A percentile compares a stretch with the other conserved stretches of the same genome.
Conservation (phyloP, 2,329 filamentous ascomycete species). For the Metarhizium sp. region DNA sequence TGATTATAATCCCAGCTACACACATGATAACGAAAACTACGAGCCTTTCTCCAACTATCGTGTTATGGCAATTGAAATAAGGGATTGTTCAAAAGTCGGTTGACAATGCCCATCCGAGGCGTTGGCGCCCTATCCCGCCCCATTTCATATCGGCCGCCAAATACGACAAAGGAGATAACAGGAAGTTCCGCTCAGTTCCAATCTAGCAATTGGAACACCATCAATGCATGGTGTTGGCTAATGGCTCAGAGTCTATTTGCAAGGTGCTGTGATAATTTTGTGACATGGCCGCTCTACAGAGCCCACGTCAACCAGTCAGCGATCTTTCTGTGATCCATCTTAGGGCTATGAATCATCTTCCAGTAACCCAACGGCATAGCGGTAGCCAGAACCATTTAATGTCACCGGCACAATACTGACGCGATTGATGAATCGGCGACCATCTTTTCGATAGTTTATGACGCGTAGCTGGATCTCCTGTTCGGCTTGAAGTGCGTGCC, state of each 20-base stretch:
- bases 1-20: neutral
- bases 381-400: slow-evolving; percentile 54
- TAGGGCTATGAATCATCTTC: slow-evolving; percentile 46
- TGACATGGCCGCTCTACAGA: neutral
- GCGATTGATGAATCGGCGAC: slow-evolving; percentile 70
- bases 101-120: neutral
- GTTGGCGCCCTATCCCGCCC: neutral
- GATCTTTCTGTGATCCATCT: neutral
- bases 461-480: slow-evolving; percentile 43
- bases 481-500: slow-evolving; percentile 32
- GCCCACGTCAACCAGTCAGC: neutral
- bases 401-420: slow-evolving; percentile 76
- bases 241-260: neutral
- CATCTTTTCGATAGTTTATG: slow-evolving; percentile 75
- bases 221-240: neutral
- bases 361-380: slow-evolving; percentile 75
- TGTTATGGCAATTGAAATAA: no score
- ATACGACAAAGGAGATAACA: neutral
- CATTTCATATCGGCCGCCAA: neutral
- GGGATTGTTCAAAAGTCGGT: no score
- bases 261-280: neutral
- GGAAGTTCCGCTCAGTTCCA: neutral
- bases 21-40: neutral
- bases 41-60: no score
- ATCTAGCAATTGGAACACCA: neutral